Conservation (phyloP, 139 green algal genomes). For the Chlamydomonas incerta region DNA sequence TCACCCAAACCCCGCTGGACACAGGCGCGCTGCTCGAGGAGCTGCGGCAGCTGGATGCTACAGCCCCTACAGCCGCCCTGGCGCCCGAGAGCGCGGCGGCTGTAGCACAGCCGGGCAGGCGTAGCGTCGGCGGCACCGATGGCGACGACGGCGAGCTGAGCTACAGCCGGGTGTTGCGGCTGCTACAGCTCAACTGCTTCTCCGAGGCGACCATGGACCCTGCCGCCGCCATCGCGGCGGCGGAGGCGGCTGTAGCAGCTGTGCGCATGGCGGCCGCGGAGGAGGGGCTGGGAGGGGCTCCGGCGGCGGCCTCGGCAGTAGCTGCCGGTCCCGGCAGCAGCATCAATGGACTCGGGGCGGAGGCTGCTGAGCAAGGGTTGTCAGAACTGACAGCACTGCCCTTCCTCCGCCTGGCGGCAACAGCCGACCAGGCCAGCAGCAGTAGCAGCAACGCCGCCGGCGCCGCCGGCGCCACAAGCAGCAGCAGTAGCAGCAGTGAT, state of each 20-base stretch:
- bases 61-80: background rate
- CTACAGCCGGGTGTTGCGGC: background rate
- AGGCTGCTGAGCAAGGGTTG: too few relatives aligned
- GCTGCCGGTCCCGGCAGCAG: background rate
- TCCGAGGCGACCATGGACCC: constrained; percentile 18
- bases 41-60: background rate
- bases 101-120: too few relatives aligned
- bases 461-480: too few relatives aligned
- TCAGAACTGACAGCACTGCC: background rate
- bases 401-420: background rate
- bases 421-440: background rate
- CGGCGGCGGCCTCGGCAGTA: background rate
- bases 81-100: background rate
- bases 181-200: constrained; percentile 23
- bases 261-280: background rate
- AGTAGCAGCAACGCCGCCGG: too few relatives aligned
- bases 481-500: background rate
- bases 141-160: background rate
- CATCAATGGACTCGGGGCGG: background rate
- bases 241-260: background rate
- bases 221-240: background rate
- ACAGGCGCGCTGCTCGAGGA: background rate
- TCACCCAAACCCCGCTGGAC: too few relatives aligned
- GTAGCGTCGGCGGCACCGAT: background rate
- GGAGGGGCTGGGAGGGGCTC: too few relatives aligned